Base-by-base conservation (phyloP, 2,329 filamentous ascomycete species). In the Fusarium incarnatum region DNA sequence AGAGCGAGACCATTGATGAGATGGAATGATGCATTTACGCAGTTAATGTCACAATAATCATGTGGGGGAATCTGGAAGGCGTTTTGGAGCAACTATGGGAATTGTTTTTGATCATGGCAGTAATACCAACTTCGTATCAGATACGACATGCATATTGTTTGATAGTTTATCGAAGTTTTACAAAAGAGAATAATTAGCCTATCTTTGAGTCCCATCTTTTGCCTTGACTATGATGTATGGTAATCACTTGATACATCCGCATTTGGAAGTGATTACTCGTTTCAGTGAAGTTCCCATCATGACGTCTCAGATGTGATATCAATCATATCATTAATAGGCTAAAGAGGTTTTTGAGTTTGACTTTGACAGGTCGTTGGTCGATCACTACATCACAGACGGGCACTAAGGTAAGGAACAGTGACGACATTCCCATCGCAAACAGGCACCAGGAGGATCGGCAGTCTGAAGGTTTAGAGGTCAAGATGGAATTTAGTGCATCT, bases 81-180 rank as follows among this genome's bases (percentile, higher is more conserved):
- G 57, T 57, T 54, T 15, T 20, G 63, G 68, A 22, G 50, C 60
- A 69, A 68, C 15, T 55, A 41, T 47, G 52, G 63, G 58, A 61
- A 37, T 55, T 56, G 55, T 45, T 65, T 47, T 57, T 42, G 27
- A 37, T 52, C 22, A 65, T 55, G 60, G 64, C 20, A 57, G 47
- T 45, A 71, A 70, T 68, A 71, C 63, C 67, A 71, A 57, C 40
- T 50, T 71, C 42, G 63, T 54, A 64, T 23, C 49, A 68, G 63
- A 56, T 45, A 68, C 49, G 50, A 57, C 25, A 57, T 22, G 49
- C 48, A 59, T 63, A 46, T 70, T 10, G 41, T 68, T 59, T 71
- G 54, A 15, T 56, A 71, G 64, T 65, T 52, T 49, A 32, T 25
- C 45, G 6, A 30, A 60, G 6, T 46, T 55, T 49, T 42, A 30